Evolutionary conservation across 2,329 filamentous ascomycete genomes (phyloP).

Genomic region (Apiospora koreana): DNA sequence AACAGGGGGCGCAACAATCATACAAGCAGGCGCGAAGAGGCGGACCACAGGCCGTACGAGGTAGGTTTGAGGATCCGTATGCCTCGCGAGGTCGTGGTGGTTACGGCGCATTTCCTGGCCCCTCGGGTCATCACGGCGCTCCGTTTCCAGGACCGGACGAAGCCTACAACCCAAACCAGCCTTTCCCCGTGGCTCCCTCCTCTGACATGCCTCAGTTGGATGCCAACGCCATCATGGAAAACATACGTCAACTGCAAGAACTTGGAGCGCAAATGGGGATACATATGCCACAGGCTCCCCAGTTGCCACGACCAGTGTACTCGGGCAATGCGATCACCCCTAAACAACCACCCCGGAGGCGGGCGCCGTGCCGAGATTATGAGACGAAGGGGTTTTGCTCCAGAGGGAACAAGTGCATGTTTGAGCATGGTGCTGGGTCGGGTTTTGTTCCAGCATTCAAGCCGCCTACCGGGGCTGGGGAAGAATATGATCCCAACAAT

Average conservation of each 20-base stretch:
- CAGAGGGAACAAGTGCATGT: slow-evolving; percentile 66
- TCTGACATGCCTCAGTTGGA: slow-evolving; percentile 51
- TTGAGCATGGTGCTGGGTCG: slow-evolving; percentile 65
- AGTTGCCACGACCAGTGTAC: slow-evolving; percentile 34
- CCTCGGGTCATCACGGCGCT: slow-evolving; percentile 24
- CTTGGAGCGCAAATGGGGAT: slow-evolving; percentile 52
- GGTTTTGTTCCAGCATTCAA: slow-evolving; percentile 37
- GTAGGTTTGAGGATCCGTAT: slow-evolving; percentile 35
- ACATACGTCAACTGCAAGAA: slow-evolving; percentile 62
- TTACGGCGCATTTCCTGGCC: neutral
- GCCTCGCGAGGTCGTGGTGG: slow-evolving; percentile 27
- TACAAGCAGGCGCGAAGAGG: slow-evolving; percentile 64
- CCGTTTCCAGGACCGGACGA: slow-evolving; percentile 4
- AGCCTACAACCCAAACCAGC: slow-evolving; percentile 23
- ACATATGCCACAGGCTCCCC: slow-evolving; percentile 43
- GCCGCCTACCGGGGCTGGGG: slow-evolving; percentile 26
- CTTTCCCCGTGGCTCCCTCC: slow-evolving; percentile 26
- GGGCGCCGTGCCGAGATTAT: slow-evolving; percentile 66
- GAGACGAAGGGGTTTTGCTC: slow-evolving; percentile 73
- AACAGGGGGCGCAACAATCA: slow-evolving; percentile 37
- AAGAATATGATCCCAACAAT: slow-evolving; percentile 63
- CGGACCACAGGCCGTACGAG: slow-evolving; percentile 36
- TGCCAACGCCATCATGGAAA: slow-evolving; percentile 61
- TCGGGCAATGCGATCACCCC: slow-evolving; percentile 22
- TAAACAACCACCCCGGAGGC: slow-evolving; percentile 34